Evolutionary conservation across 306 rosid species (phyloP).

Genomic region (Adenanthera pavonina): DNA sequence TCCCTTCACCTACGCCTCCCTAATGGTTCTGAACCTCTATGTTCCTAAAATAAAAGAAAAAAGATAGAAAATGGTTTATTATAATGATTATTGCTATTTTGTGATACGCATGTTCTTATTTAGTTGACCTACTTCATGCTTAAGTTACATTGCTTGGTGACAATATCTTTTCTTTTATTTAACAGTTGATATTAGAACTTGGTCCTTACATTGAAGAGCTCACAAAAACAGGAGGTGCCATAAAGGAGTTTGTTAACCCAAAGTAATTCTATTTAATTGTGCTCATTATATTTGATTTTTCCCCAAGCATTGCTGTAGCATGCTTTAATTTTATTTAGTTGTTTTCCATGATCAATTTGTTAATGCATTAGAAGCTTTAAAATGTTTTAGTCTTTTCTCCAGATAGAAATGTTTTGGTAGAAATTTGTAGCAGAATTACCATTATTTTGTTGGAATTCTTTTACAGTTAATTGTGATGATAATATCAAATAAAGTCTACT

Average conservation of each 20-base stretch:
- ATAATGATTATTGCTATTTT: background rate
- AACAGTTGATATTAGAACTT: conserved; percentile 93
- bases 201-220: conserved; percentile 91
- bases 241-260: conserved; percentile 94
- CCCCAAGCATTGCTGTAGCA: background rate
- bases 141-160: conserved; percentile 35
- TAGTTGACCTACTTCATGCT: conserved; percentile 27
- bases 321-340: conserved; percentile 17
- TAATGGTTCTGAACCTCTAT: background rate
- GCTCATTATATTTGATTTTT: conserved; percentile 8
- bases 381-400: background rate
- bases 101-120: background rate
- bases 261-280: conserved; percentile 61
- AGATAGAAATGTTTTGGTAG: background rate
- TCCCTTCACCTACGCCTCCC: background rate
- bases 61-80: background rate
- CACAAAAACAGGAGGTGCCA: conserved; percentile 83
- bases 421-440: conserved; percentile 1
- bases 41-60: background rate
- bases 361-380: conserved; percentile 31
- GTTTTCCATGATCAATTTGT: conserved; percentile 5
- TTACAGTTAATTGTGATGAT: background rate
- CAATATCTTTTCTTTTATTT: conserved; percentile 22
- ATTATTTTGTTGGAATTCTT: conserved; percentile 1
- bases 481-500: conserved; percentile 9